Base-by-base conservation (phyloP, 768 basidiomycete species). In the Macrolepiota albuminosa region DNA sequence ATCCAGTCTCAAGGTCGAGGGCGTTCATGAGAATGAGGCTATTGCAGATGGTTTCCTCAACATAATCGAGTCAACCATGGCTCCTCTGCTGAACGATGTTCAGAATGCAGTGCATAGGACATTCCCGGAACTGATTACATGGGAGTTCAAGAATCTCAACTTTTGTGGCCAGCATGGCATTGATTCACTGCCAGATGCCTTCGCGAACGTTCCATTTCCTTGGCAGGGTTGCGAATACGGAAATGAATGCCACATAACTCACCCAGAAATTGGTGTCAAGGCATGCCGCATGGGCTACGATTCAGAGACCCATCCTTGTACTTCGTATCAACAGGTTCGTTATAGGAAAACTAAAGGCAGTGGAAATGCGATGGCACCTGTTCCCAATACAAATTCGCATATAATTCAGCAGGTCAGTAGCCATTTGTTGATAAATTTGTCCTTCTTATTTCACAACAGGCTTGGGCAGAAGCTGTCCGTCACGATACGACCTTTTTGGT, bases 101-200 rank as follows among this genome's bases (percentile, higher is more conserved):
- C 31, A 55, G 16, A 43, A 24, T 16, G n/a, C 18, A 16, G 57
- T 63, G 3, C 34, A 33, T 10, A 34, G 48, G 7, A 26, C 13
- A 11, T 62, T 62, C 42, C 62, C 57, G 2, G 61, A 52, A 16
- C 40, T 67, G 14, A 61, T 46, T 3, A 37, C 59, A 1, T 66
- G 61, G 63, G 65, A 67, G 31, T 67, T 67, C 54, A 67, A 67
- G 39, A 66, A 60, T 42, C 7, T 67, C 6, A 48, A 52, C 21
- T 54, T 56, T 31, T 51, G 26, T 26, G 61, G 4, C 13, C 0
- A 3, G 13, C 45, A 50, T 8, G 49, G 4, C 14, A 36, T 18
- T 29, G 39, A 21, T 26, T 8, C 39, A 16, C 16, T 26, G 26
- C 6, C 43, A 18, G 24, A 55, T 21, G 33, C 45, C 14, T 57